Evolutionary conservation across 108 stramenopile genomes (phyloP), one percentile per base, ranked within the genome.

Genomic region (Parmales sp.): DNA sequence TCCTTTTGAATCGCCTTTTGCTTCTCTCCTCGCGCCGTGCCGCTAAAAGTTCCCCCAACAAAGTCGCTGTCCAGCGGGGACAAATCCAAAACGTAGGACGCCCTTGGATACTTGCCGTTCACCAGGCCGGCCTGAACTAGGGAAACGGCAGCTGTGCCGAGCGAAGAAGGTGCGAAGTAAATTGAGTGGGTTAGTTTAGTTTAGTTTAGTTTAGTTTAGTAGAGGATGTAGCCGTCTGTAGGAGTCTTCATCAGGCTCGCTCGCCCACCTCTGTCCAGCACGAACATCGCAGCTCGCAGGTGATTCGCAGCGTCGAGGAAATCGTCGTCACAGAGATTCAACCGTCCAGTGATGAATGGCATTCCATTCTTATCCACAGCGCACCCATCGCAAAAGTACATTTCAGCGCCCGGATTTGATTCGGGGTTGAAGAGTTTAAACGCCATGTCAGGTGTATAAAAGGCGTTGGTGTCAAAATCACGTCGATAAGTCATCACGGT

Each of bases 231-330:
- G 11, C 16, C 41, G 11, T 43, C 41, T 16, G 8, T 43, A 11
- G 16, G 8, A 43, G 16, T 43, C 16, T 43, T 16, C 41, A 11
- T 43, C 41, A 11, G 11, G 11, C 41, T 16, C 41, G 11, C 41
- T 11, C 41, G 16, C 41, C 8, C 8, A 43, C 41, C 8, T 3
- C 54, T 11, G 36, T 60, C 54, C 5, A 60, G 29, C 4, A 28
- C 26, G 54, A 60, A 60, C 54, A 60, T 60, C 29, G 54, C 54
- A 3, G 54, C 54, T 29, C 54, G 29, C 54, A 60, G 36, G 36
- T 60, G 54, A 60, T 60, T 60, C 26, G 54, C 29, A 6, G 54
- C 31, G 20, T 60, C 54, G 11, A 60, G 20, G 2, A 28, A 7
- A 19, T 60, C 54, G 20, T 60, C 54, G 36, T 60, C 36, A 60